Evolutionary conservation across 352 stramenopile species (phyloP).

Genomic region (Pythium aquatile): DNA sequence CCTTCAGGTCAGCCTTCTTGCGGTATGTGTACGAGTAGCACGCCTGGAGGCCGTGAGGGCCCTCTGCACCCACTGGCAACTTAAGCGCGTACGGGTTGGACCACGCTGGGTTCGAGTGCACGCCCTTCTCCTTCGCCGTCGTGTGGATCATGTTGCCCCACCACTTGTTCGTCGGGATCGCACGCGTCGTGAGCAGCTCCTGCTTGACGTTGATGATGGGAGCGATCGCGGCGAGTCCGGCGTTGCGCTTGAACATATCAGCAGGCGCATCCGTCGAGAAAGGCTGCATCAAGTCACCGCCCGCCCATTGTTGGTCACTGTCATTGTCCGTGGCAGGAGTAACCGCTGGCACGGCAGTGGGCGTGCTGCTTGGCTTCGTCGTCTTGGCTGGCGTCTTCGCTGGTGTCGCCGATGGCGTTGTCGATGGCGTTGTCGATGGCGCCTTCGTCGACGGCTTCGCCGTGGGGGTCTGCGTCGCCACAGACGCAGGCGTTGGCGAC

Average conservation of each 20-base stretch:
- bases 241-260: slow-evolving; percentile 29
- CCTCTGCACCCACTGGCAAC: slow-evolving; percentile 33
- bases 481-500: neutral
- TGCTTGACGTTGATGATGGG: slow-evolving; percentile 61
- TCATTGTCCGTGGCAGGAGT: neutral
- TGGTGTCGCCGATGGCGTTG: too few relatives aligned
- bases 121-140: slow-evolving; percentile 36
- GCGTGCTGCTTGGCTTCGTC: too few relatives aligned
- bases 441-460: neutral
- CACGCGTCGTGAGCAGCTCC: slow-evolving; percentile 38
- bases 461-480: neutral
- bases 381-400: too few relatives aligned
- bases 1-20: slow-evolving; percentile 41
- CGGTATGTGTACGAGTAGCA: slow-evolving; percentile 70
- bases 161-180: slow-evolving; percentile 83
- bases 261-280: neutral
- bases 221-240: slow-evolving; percentile 39
- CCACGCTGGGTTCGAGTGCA: slow-evolving; percentile 51
- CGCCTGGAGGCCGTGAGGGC: slow-evolving; percentile 49
- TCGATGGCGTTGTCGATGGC: slow-evolving; percentile 1
- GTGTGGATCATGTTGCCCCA: slow-evolving; percentile 77
- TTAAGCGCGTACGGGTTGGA: slow-evolving; percentile 70
- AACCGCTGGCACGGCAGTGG: too few relatives aligned
- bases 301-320: neutral
- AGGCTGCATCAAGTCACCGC: neutral